Base-by-base conservation (phyloP, 2,329 filamentous ascomycete genomes). In the Botrytis porri region DNA sequence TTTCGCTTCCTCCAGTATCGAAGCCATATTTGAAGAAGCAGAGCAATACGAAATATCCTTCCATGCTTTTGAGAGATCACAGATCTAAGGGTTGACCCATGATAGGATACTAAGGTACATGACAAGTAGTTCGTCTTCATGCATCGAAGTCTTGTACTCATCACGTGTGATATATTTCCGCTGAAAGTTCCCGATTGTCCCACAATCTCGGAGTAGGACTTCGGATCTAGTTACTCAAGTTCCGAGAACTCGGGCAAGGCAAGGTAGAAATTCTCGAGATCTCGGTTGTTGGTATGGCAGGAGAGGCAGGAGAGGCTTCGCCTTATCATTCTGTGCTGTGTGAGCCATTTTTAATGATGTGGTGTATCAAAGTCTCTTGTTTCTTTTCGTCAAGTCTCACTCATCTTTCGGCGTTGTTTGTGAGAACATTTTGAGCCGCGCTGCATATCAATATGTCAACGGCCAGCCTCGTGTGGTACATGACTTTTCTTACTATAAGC, bases 111-210 rank as follows among this genome's bases (percentile, higher is more conserved):
- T 37, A 35, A 48, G 29, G 43, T 65, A 65, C 41, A 45, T 45
- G 62, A 45, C 4, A 64, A 64, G 48, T 67, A 54, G 43, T 20
- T 7, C 64, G 51, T 67, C 64, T 41, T 57, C 35, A 57, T 67
- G 48, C 64, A 41, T n/a, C 18, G 25, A 29, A 41, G 8, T 29
- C 16, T 54, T 39, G 45, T 67, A 29, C 51, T 32, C 64, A 67
- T 69, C 65, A 69, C 48, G 65, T 69, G 65, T 57, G n/a, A 18
- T 43, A 69, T 69, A 69, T 69, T 32, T 57, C 65, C 65, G 65
- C 65, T 69, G n/a, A 69, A 69, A 69, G 65, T 69, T 41, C 65
- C 65, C 65, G 65, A 69, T 6, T n/a, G 65, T 69, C n/a, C 20
- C 48, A 69, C 65, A 57, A 57, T 69, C 48, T 57, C 65, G 65